Evolutionary conservation across 2,329 filamentous ascomycete species (phyloP).

Genomic region (Rhexocercosporidium sp.): DNA sequence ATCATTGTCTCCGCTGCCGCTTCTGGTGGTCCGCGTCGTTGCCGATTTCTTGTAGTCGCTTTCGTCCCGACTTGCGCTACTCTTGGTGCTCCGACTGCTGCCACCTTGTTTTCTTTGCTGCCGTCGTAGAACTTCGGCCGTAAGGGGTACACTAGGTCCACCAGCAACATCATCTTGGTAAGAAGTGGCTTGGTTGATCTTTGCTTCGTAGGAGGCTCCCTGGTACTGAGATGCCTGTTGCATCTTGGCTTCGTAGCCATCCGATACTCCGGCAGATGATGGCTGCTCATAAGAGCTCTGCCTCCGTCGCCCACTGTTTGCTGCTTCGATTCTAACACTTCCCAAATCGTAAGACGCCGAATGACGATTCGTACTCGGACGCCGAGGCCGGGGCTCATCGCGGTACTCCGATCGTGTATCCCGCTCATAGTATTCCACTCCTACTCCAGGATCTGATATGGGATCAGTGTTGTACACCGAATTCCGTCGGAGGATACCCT

Average conservation of each 20-base stretch:
- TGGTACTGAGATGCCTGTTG: conserved; percentile 56
- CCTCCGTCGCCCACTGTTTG: conserved; percentile 36
- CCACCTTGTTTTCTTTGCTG: conserved; percentile 54
- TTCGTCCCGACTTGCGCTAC: conserved; percentile 67
- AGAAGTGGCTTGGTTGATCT: conserved; percentile 49
- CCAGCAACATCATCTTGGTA: conserved; percentile 59
- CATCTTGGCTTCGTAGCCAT: conserved; percentile 51
- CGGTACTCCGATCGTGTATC: conserved; percentile 24
- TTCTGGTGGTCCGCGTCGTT: conserved; percentile 62
- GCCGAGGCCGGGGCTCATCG: conserved; percentile 30
- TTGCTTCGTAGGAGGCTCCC: conserved; percentile 46
- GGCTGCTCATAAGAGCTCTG: conserved; percentile 38
- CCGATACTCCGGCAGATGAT: conserved; percentile 22
- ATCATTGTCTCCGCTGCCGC: conserved; percentile 54
- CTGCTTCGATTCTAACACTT: conserved; percentile 31
- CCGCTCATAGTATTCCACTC: conserved; percentile 5
- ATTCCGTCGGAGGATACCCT: conserved; percentile 28
- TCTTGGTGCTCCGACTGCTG: conserved; percentile 58
- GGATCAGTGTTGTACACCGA: conserved; percentile 23
- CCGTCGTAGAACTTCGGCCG: conserved; percentile 55
- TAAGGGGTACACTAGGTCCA: conserved; percentile 55
- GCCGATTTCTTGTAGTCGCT: conserved; percentile 67
- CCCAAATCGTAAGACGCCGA: conserved; percentile 40
- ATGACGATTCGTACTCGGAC: conserved; percentile 34
- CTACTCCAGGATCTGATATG: background rate